Evolutionary conservation across 306 rosid species (phyloP).

Genomic region (Inga laurina): DNA sequence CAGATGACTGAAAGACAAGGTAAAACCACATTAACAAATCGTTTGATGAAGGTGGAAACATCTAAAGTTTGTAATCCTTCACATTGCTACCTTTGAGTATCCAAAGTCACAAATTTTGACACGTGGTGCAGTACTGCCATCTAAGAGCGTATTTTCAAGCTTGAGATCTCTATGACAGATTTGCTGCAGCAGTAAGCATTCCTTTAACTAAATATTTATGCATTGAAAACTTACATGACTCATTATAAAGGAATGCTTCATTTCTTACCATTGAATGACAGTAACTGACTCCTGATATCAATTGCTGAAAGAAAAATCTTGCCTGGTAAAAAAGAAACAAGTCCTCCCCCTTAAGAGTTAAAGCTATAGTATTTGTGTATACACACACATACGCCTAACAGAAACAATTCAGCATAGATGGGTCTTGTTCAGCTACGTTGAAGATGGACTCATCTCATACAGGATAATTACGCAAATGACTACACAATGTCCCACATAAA

Average conservation of each 20-base stretch:
- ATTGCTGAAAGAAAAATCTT: slow-evolving; percentile 90
- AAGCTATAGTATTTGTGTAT: slow-evolving; percentile 9
- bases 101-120: slow-evolving; percentile 88
- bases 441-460: not conserved
- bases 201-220: slow-evolving; percentile 4
- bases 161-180: slow-evolving; percentile 91
- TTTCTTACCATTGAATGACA: slow-evolving; percentile 82
- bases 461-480: not conserved
- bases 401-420: not conserved
- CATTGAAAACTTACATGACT: slow-evolving; percentile 11
- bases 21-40: slow-evolving; percentile 32
- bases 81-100: slow-evolving; percentile 73
- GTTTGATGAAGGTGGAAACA: not conserved
- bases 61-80: not conserved
- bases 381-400: not conserved
- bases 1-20: slow-evolving; percentile 59
- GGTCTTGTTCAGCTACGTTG: not conserved
- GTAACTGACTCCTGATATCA: slow-evolving; percentile 86
- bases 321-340: slow-evolving; percentile 56
- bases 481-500: slow-evolving; percentile 19
- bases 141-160: slow-evolving; percentile 85
- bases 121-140: slow-evolving; percentile 76
- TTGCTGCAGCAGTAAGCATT: slow-evolving; percentile 53
- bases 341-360: not conserved
- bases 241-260: not conserved